Evolutionary conservation across 2,329 filamentous ascomycete species (phyloP).

Genomic region (Periconia macrospinosa): DNA sequence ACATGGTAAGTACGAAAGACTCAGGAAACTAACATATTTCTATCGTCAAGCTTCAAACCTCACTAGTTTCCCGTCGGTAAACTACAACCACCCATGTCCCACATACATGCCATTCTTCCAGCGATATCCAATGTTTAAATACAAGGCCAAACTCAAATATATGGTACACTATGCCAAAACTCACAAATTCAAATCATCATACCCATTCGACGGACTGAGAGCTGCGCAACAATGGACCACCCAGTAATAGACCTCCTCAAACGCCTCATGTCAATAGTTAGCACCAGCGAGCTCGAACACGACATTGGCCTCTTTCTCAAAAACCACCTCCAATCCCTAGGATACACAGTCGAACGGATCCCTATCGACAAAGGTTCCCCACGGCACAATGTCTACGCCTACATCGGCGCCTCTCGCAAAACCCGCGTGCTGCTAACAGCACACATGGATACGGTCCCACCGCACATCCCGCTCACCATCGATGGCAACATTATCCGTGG

Average conservation of each 20-base stretch:
- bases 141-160: no score
- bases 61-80: no score
- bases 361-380: not conserved
- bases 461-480: not conserved
- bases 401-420: not conserved
- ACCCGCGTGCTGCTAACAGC: not conserved
- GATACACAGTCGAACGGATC: not conserved
- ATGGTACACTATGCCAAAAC: no score
- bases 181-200: no score
- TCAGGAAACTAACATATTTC: no score
- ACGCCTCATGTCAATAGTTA: not conserved
- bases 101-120: no score
- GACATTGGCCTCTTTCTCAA: not conserved
- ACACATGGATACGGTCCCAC: not conserved
- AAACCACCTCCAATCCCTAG: not conserved
- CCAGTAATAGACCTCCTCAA: not conserved
- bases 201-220: no score
- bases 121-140: no score
- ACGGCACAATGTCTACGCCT: not conserved
- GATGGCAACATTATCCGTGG: not conserved
- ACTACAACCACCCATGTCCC: no score
- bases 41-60: no score
- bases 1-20: no score
- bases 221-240: not conserved
- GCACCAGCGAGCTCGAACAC: not conserved